Conservation (phyloP, 2,329 filamentous ascomycete species). For the Penicillium oxalicum region DNA sequence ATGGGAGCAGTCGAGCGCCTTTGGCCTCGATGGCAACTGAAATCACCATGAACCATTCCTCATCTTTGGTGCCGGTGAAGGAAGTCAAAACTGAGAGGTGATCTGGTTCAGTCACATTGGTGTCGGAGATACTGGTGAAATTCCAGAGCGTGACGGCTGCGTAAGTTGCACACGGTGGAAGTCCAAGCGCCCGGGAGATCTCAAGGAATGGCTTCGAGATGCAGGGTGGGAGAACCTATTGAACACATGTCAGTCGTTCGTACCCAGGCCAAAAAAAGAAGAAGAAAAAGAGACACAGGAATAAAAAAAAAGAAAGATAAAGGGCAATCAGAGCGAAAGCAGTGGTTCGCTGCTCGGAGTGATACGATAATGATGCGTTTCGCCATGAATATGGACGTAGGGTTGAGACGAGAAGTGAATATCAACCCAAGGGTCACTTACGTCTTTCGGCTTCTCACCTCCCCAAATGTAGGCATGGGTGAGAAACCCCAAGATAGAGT, state of each 20-base stretch:
- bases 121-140: conserved; percentile 19
- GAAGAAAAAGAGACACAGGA: not conserved
- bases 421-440: conserved; percentile 28
- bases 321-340: too few relatives aligned
- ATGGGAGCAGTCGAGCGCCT: conserved; percentile 42
- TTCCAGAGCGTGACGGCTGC: conserved; percentile 40
- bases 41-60: conserved; percentile 48
- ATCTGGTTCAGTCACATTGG: conserved; percentile 34
- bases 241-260: not conserved
- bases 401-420: not conserved
- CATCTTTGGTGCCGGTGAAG: conserved; percentile 36
- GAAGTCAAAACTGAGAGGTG: conserved; percentile 31
- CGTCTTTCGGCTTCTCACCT: conserved; percentile 62
- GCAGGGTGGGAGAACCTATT: conserved; percentile 29
- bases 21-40: conserved; percentile 50
- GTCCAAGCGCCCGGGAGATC: conserved; percentile 32
- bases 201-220: conserved; percentile 34
- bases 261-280: not conserved
- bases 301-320: not conserved
- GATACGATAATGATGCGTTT: too few relatives aligned
- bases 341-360: too few relatives aligned
- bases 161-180: conserved; percentile 41
- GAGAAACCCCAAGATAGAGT: conserved; percentile 67
- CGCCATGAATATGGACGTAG: too few relatives aligned
- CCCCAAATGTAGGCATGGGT: conserved; percentile 84